phyloP scores from a whole-genome alignment of 371 early-diverging fungal genomes.

The Mortierella sp. region DNA sequence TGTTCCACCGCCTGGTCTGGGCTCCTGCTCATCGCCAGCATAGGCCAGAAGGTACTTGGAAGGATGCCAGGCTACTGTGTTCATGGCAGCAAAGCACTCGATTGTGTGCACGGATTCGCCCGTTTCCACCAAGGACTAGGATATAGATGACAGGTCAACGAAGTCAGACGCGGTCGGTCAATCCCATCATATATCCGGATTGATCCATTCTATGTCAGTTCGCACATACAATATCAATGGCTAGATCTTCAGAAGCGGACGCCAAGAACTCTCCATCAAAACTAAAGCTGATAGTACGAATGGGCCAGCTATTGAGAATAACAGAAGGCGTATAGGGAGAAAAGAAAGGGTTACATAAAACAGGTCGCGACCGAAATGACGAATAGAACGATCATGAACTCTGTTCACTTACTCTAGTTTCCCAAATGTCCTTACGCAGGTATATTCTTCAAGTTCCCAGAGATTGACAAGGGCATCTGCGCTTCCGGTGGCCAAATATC shows the following conservation, averaged over 20 bases:
- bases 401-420: slow-evolving; percentile 74
- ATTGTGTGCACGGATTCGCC: slow-evolving; percentile 80
- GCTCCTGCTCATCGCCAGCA: slow-evolving; percentile 77
- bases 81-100: slow-evolving; percentile 75
- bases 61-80: slow-evolving; percentile 89
- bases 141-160: too few species aligned
- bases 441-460: slow-evolving; percentile 78
- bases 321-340: not conserved
- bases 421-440: slow-evolving; percentile 74
- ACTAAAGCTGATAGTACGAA: slow-evolving; percentile 85
- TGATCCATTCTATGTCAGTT: too few species aligned
- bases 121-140: slow-evolving; percentile 78
- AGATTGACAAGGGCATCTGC: slow-evolving; percentile 80
- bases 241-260: slow-evolving; percentile 82
- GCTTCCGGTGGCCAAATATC: slow-evolving; percentile 81
- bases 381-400: too few species aligned
- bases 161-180: too few species aligned
- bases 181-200: too few species aligned
- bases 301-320: slow-evolving; percentile 73
- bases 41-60: slow-evolving; percentile 80
- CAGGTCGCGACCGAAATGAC: too few species aligned
- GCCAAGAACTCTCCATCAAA: slow-evolving; percentile 87
- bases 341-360: too few species aligned
- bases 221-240: slow-evolving; percentile 85
- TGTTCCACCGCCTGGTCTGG: slow-evolving; percentile 13